Percentiles rank a stretch among this genome's conserved stretches.
Evolutionary conservation across 805 yeast genomes (phyloP).

Genomic region (Candida pini): DNA sequence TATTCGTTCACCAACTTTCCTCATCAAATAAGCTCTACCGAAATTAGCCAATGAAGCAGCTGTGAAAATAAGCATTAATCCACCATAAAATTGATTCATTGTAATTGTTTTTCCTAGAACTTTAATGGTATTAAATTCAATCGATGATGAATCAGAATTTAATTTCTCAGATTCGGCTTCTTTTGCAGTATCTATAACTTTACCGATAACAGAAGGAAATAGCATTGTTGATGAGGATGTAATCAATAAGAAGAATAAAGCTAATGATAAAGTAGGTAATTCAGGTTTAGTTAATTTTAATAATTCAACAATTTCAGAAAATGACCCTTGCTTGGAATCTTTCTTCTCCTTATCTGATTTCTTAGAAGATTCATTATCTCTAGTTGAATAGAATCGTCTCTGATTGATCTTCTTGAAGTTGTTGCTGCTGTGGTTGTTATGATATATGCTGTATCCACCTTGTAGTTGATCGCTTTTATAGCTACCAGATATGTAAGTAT

Average conservation of each 20-base stretch:
- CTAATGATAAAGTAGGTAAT: slow-evolving; percentile 47
- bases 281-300: slow-evolving; percentile 56
- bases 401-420: too few species aligned
- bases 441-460: too few species aligned
- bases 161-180: slow-evolving; percentile 22
- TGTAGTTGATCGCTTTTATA: too few species aligned
- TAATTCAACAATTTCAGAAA: slow-evolving; percentile 40
- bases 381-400: too few species aligned
- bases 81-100: slow-evolving; percentile 56
- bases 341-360: slow-evolving; percentile 1
- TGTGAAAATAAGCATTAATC: slow-evolving; percentile 56
- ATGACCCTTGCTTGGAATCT: slow-evolving; percentile 14
- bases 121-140: slow-evolving; percentile 12
- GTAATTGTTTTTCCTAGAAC: slow-evolving; percentile 48
- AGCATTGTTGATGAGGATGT: slow-evolving; percentile 79
- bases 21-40: slow-evolving; percentile 69
- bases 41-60: slow-evolving; percentile 76
- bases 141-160: slow-evolving; percentile 8
- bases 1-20: slow-evolving; percentile 78
- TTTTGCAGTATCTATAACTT: slow-evolving; percentile 69
- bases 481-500: too few species aligned
- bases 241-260: slow-evolving; percentile 56
- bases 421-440: too few species aligned
- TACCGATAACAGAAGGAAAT: slow-evolving; percentile 80
- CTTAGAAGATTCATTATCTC: too few species aligned